Percentiles rank a stretch among this genome's conserved stretches.
Evolutionary conservation across 1,284 basidiomycete genomes (phyloP).

Genomic region (Calocybe gambosa): DNA sequence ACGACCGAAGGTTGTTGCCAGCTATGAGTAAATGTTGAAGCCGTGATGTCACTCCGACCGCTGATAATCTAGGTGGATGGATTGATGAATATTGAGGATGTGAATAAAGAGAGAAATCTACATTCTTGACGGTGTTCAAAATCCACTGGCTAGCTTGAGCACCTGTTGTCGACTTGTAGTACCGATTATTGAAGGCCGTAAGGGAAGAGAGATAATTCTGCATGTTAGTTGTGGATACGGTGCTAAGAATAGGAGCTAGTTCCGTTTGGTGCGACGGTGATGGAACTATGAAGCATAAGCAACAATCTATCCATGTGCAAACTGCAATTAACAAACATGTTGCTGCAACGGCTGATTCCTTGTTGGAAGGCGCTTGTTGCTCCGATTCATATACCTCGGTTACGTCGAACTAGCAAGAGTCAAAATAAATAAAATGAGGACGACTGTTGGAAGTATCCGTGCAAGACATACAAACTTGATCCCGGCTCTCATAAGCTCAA

Average conservation of each 20-base stretch:
- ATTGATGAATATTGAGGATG: background rate
- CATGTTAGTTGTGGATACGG: conserved; percentile 36
- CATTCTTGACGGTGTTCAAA: conserved; percentile 26
- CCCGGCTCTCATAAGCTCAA: conserved; percentile 27
- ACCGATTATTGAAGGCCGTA: conserved; percentile 41
- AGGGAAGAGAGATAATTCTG: conserved; percentile 31
- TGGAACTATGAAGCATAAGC: conserved; percentile 23
- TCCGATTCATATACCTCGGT: conserved; percentile 50
- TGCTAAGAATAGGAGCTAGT: conserved; percentile 33
- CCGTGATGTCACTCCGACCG: conserved; percentile 37
- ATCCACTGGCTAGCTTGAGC: conserved; percentile 35
- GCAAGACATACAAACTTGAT: conserved; percentile 28
- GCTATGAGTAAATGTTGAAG: conserved; percentile 51
- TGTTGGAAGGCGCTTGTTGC: conserved; percentile 18
- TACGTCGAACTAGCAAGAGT: conserved; percentile 41
- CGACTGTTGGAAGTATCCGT: background rate
- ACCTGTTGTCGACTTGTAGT: conserved; percentile 37
- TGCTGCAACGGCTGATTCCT: conserved; percentile 20
- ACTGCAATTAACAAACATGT: conserved; percentile 21
- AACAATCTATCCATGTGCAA: conserved; percentile 1
- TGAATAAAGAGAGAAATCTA: conserved; percentile 14
- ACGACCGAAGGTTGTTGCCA: conserved; percentile 67
- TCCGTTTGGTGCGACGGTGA: conserved; percentile 32
- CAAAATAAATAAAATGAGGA: conserved; percentile 1
- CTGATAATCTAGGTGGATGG: conserved; percentile 27